These are phyloP conservation scores for Lizonia empirigonia DNA, from an alignment of 2,329 filamentous ascomycete species.

Conservation along the genomic window DNA sequence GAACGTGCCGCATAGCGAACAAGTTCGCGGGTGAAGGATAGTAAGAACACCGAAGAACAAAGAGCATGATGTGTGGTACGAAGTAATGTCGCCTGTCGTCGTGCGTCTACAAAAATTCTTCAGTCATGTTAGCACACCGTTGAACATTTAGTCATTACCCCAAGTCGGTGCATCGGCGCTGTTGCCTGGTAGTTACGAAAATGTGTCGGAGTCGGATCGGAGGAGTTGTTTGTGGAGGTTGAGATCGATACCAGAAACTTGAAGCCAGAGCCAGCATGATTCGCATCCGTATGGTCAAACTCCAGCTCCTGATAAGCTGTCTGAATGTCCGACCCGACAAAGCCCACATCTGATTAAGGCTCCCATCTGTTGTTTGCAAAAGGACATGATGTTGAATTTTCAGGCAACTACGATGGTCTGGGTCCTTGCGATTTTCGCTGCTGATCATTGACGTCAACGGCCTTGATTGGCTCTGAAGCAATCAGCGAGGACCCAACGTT, in stretches of 20 bases:
- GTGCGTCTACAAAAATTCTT: not conserved
- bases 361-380: not conserved
- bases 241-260: not conserved
- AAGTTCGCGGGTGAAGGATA: no score
- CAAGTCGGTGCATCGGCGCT: not conserved
- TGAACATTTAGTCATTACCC: not conserved
- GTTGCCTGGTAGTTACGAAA: not conserved
- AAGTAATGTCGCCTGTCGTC: not conserved
- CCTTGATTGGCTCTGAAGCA: constrained; percentile 1
- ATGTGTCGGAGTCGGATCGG: not conserved
- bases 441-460: constrained; percentile 3
- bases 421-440: not conserved
- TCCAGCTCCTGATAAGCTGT: not conserved
- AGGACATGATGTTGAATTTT: not conserved
- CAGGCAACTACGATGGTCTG: constrained; percentile 4
- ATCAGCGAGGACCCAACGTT: not conserved
- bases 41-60: no score
- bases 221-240: not conserved
- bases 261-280: not conserved
- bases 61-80: no score
- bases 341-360: not conserved
- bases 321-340: not conserved
- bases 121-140: not conserved
- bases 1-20: no score
- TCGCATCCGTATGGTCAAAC: not conserved